Conservation (phyloP, 139 green algal genomes). For the Yamagishiella unicocca region DNA sequence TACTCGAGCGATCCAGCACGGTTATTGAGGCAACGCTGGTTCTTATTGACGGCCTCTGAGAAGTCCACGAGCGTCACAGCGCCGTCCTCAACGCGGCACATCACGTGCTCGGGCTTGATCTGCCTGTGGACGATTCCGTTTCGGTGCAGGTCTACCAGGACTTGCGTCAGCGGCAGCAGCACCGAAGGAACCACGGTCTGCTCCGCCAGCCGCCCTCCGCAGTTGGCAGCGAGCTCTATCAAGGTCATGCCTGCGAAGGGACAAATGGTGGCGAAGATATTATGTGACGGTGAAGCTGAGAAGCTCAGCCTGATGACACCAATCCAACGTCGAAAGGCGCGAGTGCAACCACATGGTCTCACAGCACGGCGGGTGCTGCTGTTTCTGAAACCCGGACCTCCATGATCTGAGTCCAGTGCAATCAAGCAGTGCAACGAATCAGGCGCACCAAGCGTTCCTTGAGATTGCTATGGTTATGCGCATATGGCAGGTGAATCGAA, state of each 20-base stretch:
- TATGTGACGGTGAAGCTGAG: no score
- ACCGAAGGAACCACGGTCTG: constrained; percentile 50
- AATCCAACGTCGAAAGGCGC: no score
- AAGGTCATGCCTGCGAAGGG: constrained; percentile 58
- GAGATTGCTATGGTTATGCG: no score
- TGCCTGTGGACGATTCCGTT: constrained; percentile 68
- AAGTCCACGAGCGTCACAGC: constrained; percentile 66
- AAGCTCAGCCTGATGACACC: no score
- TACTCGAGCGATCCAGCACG: constrained; percentile 61
- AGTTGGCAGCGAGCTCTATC: constrained; percentile 63
- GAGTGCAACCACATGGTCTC: no score
- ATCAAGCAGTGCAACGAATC: no score
- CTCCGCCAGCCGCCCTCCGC: constrained; percentile 61
- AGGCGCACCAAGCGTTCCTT: no score
- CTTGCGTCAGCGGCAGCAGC: constrained; percentile 53
- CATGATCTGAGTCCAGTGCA: no score
- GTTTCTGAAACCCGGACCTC: no score
- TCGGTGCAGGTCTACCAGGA: constrained; percentile 58
- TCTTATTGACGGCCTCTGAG: constrained; percentile 19
- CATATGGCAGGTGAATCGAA: no score
- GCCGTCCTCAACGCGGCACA: constrained; percentile 52
- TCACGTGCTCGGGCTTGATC: constrained; percentile 76
- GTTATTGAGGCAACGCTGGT: constrained; percentile 57
- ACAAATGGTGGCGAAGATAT: no score
- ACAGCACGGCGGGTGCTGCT: no score